Evolutionary conservation across 2,329 filamentous ascomycete species (phyloP), one percentile per base, ranked within the genome.

Genomic region (Trichophyton mentagrophytes): DNA sequence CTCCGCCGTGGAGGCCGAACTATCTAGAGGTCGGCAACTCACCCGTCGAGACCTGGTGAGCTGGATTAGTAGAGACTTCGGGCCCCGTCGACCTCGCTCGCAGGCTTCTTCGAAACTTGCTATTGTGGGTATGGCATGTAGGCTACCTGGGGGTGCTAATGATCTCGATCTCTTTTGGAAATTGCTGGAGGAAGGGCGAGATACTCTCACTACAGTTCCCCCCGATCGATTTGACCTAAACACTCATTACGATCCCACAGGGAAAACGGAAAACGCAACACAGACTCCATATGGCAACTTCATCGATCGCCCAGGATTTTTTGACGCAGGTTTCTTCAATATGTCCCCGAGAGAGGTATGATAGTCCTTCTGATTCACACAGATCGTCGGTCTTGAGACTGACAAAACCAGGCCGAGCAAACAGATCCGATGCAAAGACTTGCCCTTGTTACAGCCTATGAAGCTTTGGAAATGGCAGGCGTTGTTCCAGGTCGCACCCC

Each of bases 401-500:
- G 46, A 51, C 46, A 13, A 27, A 51, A 51, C 20, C 20, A 51
- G 46, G 46, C 87, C 36, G 82, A 82, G 61, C 85, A 89, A 70
- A 89, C 86, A 1, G 87, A 89, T 70, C 87, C 87, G 8, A 57
- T 89, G 81, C 88, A 90, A 71, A 82, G 89, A 66, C 79, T 91
- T 66, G 86, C 87, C 3, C 76, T 93, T 20, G 82, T 85, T 6
- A 90, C 88, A 2, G 87, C 87, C 0, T 92, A 90, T 67, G 88
- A 92, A 69, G 88, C 89, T 0, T 78, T 92, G 57, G 89, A 93
- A 71, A 89, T 89, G 84, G 85, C 86, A 30, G 88, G 88, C 0
- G 88, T 89, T 67, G 84, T 89, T 4, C 84, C 86, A 0, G 87
- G 88, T 71, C 78, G 86, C 58, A 88, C 85, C 0, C 81, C 85